phyloP scores from a whole-genome alignment of 106 monocot species.

The Ottelia alismoides region DNA sequence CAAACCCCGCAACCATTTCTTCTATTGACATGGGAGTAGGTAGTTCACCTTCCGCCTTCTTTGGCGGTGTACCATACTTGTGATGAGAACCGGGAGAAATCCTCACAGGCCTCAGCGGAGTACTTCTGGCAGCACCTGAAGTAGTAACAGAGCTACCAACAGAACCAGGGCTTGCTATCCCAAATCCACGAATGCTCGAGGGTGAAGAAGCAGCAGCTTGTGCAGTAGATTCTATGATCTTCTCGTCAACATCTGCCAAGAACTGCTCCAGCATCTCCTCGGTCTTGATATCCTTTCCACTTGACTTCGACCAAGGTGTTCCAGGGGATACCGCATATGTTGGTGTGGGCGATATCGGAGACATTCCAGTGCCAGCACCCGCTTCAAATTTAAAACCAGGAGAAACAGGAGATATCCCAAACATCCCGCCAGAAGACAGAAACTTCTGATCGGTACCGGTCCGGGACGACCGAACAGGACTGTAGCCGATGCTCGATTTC shows the following conservation, averaged over 20 bases:
- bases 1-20: slow-evolving; percentile 47
- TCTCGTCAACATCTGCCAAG: slow-evolving; percentile 59
- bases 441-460: slow-evolving; percentile 22
- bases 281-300: slow-evolving; percentile 72
- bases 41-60: slow-evolving; percentile 86
- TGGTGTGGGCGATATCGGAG: slow-evolving; percentile 26
- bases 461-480: slow-evolving; percentile 27
- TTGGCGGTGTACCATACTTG: slow-evolving; percentile 68
- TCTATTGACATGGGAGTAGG: slow-evolving; percentile 84
- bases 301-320: slow-evolving; percentile 58
- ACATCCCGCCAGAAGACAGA: slow-evolving; percentile 20
- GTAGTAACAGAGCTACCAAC: slow-evolving; percentile 28
- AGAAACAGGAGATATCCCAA: no score
- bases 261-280: slow-evolving; percentile 81
- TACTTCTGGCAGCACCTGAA: slow-evolving; percentile 57
- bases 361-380: no score
- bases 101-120: slow-evolving; percentile 75
- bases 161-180: slow-evolving; percentile 47
- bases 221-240: slow-evolving; percentile 34
- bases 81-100: slow-evolving; percentile 87
- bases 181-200: slow-evolving; percentile 33
- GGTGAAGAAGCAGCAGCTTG: slow-evolving; percentile 31
- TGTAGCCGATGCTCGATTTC: slow-evolving; percentile 34
- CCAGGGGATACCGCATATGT: slow-evolving; percentile 30
- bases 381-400: no score